Base-by-base conservation (phyloP, 1,284 basidiomycete genomes). In the Tilletia walkeri region DNA sequence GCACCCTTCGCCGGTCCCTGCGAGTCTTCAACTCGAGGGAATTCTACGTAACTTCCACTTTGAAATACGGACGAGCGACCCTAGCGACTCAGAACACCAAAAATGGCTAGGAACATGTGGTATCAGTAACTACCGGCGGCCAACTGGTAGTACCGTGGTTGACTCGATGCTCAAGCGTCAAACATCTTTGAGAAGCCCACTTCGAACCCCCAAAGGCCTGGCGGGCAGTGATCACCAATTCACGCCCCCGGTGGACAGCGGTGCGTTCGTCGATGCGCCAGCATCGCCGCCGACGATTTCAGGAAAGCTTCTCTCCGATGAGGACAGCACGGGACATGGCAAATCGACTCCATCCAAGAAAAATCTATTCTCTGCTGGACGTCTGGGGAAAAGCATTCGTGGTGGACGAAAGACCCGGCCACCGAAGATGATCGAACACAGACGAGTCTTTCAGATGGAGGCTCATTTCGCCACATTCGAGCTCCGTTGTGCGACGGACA, bases 61-160 rank as follows among this genome's bases (percentile, higher is more conserved):
- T n/a, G 70, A 75, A 39, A 67, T 81, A 24, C 69, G 63, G 12
- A 70, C 73, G 36, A 83, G 81, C 72, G 67, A 76, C 41, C 73
- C 75, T 0, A 36, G n/a, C 6, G 74, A 81, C 45, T 65, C 56
- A 14, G 70, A 73, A 20, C 81, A 83, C 70, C 79, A 77, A 67
- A 71, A 72, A 16, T 83, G 79, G 79, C 72, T 83, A 2, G 81
- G 81, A 41, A 76, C 79, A 0, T 82, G 80, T 70, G 80, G 81
- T 5, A 38, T 77, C 48, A 50, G 61, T 36, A 65, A 65, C 30
- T 45, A 69, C 48, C 30, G 74, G 5, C 48, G 70, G 4, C 20
- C 24, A 12, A 70, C 66, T 45, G 9, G 38, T 45, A 18, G 16
- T 3, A 45, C 50, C 7, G 50, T 7, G n/a, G 50, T n/a, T 53